Evolutionary conservation across 148 eudicot genomes (phyloP).

Genomic region (Diospyros kaki): DNA sequence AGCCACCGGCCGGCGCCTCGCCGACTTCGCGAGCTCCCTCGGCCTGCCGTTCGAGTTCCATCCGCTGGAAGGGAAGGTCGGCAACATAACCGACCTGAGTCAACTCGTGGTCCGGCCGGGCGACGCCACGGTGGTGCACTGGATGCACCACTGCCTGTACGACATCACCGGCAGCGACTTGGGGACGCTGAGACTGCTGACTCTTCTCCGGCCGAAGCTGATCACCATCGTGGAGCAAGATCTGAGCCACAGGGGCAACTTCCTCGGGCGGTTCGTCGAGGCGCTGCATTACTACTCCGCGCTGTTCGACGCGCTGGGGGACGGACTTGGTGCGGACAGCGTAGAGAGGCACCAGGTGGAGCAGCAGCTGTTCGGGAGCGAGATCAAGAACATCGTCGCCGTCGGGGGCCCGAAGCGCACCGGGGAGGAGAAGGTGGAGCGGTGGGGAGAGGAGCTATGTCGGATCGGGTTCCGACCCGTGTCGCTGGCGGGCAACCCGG

Average conservation of each 20-base stretch:
- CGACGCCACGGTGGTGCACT: conserved; percentile 59
- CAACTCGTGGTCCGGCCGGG: conserved; percentile 26
- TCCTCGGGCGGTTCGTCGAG: conserved; percentile 64
- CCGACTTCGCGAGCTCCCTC: conserved; percentile 60
- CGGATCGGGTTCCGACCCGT: conserved; percentile 52
- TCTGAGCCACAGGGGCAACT: conserved; percentile 46
- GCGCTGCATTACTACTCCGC: conserved; percentile 85
- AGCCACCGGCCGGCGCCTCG: conserved; percentile 54
- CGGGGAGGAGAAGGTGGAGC: conserved; percentile 31
- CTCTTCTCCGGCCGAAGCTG: conserved; percentile 49
- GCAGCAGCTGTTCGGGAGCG: conserved; percentile 59
- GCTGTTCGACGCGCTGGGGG: conserved; percentile 72
- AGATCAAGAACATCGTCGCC: conserved; percentile 69
- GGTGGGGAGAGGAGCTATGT: conserved; percentile 60
- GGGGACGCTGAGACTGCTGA: conserved; percentile 36
- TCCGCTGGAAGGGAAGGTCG: conserved; percentile 64
- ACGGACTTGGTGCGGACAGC: conserved; percentile 44
- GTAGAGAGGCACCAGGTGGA: conserved; percentile 59
- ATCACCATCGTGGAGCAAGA: conserved; percentile 74
- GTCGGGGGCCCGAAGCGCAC: conserved; percentile 59
- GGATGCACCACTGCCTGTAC: conserved; percentile 69
- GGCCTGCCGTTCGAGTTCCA: conserved; percentile 60
- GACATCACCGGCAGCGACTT: conserved; percentile 59
- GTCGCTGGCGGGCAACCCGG: conserved; percentile 71
- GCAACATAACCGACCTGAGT: conserved; percentile 35